Conservation (phyloP, 257 asterid genomes). For the Anisodus acutangulus region DNA sequence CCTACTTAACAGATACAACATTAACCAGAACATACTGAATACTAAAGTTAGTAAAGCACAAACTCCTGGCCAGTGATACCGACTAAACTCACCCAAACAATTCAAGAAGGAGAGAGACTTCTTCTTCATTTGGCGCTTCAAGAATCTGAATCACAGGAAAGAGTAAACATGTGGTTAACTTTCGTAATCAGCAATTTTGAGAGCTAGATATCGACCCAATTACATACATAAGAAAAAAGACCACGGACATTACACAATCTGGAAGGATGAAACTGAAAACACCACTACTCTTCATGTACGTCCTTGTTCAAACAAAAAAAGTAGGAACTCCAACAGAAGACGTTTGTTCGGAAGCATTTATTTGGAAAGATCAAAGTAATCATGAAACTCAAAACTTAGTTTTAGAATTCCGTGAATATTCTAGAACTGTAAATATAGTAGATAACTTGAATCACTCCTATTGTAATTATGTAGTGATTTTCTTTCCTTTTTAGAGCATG, state of each 20-base stretch:
- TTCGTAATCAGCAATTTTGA: slow-evolving; percentile 29
- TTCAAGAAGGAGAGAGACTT: slow-evolving; percentile 86
- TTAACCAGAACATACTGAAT: not conserved
- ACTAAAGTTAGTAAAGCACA: not conserved
- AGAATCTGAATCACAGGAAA: slow-evolving; percentile 71
- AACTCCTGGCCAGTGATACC: not conserved
- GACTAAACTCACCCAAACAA: slow-evolving; percentile 68
- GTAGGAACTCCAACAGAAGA: not conserved
- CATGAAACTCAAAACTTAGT: not conserved
- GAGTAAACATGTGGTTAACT: slow-evolving; percentile 33
- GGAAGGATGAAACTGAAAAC: slow-evolving; percentile 19
- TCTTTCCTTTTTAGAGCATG: not conserved
- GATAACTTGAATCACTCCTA: not conserved
- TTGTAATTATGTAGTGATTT: not conserved
- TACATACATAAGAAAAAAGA: slow-evolving; percentile 8
- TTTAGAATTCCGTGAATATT: not conserved
- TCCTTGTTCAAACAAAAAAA: not conserved
- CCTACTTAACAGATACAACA: slow-evolving; percentile 5
- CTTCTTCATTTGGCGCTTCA: slow-evolving; percentile 90
- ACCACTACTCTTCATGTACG: not conserved
- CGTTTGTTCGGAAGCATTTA: not conserved
- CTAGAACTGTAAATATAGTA: not conserved
- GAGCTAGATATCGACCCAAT: slow-evolving; percentile 17
- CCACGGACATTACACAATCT: not conserved
- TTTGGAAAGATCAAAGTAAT: not conserved